These are phyloP conservation scores for Hygrocybe coccinea DNA, from an alignment of 768 basidiomycete species.

Conservation along the genomic window DNA sequence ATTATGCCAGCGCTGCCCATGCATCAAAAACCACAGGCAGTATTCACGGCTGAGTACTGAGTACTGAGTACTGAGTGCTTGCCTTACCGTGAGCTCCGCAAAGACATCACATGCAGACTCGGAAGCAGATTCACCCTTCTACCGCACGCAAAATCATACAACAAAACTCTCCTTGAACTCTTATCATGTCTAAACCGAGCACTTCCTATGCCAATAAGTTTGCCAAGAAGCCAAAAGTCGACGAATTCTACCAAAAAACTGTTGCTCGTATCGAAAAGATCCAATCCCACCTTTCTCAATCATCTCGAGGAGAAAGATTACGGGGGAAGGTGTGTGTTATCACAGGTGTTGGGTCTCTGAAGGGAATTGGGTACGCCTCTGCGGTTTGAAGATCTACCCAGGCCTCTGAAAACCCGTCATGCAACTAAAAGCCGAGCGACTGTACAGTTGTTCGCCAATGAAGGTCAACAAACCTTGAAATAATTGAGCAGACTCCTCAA, in stretches of 20 bases:
- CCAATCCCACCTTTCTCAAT: slow-evolving; percentile 56
- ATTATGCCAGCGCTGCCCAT: too few relatives aligned
- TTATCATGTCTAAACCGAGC: slow-evolving; percentile 34
- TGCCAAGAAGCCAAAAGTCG: slow-evolving; percentile 26
- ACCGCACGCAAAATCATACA: too few relatives aligned
- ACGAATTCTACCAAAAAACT: slow-evolving; percentile 57
- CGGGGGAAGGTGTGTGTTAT: slow-evolving; percentile 79
- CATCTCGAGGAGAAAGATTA: slow-evolving; percentile 53
- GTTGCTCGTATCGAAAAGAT: slow-evolving; percentile 63
- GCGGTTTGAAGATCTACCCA: not conserved
- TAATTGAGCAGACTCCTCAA: not conserved
- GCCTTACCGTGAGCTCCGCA: too few relatives aligned
- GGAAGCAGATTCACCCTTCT: too few relatives aligned
- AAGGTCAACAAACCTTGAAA: slow-evolving; percentile 45
- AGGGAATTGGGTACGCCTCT: slow-evolving; percentile 76
- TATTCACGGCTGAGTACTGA: too few relatives aligned
- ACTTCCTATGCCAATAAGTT: slow-evolving; percentile 21
- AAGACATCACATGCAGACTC: too few relatives aligned
- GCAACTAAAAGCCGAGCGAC: slow-evolving; percentile 55
- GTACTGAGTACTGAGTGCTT: too few relatives aligned
- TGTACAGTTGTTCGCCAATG: slow-evolving; percentile 70
- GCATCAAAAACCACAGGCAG: too few relatives aligned
- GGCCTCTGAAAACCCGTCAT: slow-evolving; percentile 5
- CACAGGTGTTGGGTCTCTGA: slow-evolving; percentile 81
- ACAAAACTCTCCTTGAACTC: too few relatives aligned